phyloP scores from a whole-genome alignment of 2,329 filamentous ascomycete genomes.

The Dendryphion nanum region DNA sequence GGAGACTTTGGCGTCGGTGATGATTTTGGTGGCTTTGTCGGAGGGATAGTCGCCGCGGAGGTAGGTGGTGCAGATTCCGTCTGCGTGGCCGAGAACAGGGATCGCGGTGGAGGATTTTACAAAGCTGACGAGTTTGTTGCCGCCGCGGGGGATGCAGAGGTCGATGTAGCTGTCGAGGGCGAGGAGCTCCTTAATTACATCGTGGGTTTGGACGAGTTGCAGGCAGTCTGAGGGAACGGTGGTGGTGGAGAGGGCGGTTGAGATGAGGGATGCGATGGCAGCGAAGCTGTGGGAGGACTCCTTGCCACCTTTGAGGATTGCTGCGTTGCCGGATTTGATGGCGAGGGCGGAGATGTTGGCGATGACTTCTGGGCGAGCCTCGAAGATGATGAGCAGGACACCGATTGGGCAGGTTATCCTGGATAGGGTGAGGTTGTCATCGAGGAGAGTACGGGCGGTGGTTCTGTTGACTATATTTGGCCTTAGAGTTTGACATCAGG shows the following conservation, averaged over 20 bases:
- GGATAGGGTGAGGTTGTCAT: constrained; percentile 81
- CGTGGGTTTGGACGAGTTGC: constrained; percentile 90
- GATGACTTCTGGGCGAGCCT: constrained; percentile 95
- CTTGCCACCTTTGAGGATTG: constrained; percentile 95
- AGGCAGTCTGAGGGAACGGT: constrained; percentile 81
- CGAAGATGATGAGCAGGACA: constrained; percentile 97
- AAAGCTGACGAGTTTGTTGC: constrained; percentile 84
- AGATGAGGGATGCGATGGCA: constrained; percentile 84
- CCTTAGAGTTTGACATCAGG: too few species aligned
- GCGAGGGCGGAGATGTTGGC: constrained; percentile 95
- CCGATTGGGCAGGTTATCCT: constrained; percentile 92
- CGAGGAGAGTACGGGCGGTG: constrained; percentile 78
- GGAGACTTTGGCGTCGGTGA: constrained; percentile 89
- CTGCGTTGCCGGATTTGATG: constrained; percentile 95
- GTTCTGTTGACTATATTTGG: constrained; percentile 74
- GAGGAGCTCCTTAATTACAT: constrained; percentile 85
- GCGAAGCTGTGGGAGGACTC: constrained; percentile 95
- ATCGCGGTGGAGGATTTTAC: constrained; percentile 92
- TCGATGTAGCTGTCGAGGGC: constrained; percentile 85
- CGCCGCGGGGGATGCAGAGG: constrained; percentile 88
- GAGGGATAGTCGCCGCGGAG: constrained; percentile 75
- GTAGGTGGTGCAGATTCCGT: constrained; percentile 87
- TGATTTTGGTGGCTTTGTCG: constrained; percentile 68
- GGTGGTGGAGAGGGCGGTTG: constrained; percentile 68
- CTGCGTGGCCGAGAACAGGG: constrained; percentile 92